A percentile compares a stretch with the other conserved stretches of the same genome.
phyloP scores from a whole-genome alignment of 1,139 yeast species.

The Candida sojae region DNA sequence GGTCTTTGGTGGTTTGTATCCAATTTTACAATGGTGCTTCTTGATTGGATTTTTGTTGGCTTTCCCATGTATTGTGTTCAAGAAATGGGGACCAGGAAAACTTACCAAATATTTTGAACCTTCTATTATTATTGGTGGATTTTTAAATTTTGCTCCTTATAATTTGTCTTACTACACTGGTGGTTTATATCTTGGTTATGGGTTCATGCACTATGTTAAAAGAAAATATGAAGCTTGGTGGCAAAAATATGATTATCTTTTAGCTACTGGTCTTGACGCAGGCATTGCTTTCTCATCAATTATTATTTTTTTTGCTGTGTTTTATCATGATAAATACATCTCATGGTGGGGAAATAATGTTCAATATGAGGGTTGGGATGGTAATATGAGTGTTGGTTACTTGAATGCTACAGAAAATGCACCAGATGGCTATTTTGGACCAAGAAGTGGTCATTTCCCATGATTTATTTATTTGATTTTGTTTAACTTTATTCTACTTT shows the following conservation, averaged over 20 bases:
- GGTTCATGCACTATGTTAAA: conserved; percentile 49
- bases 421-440: conserved; percentile 1
- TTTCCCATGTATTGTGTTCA: conserved; percentile 41
- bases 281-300: conserved; percentile 54
- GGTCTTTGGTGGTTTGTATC: conserved; percentile 51
- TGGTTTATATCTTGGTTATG: conserved; percentile 39
- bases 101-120: conserved; percentile 41
- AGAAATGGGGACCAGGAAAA: conserved; percentile 32
- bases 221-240: conserved; percentile 50
- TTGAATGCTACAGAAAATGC: not conserved
- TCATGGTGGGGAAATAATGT: conserved; percentile 63
- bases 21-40: conserved; percentile 52
- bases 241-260: conserved; percentile 57
- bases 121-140: conserved; percentile 42
- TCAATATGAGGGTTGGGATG: conserved; percentile 27
- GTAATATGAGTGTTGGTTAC: not conserved
- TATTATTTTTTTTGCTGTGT: conserved; percentile 55
- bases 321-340: conserved; percentile 36
- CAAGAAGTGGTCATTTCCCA: not conserved
- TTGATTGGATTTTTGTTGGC: conserved; percentile 54
- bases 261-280: conserved; percentile 48
- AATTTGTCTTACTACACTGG: conserved; percentile 48
- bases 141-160: conserved; percentile 46
- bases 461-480: not conserved
- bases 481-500: not conserved